Evolutionary conservation across 768 basidiomycete genomes (phyloP), one percentile per base, ranked within the genome.

Genomic region (Mycena galopus): DNA sequence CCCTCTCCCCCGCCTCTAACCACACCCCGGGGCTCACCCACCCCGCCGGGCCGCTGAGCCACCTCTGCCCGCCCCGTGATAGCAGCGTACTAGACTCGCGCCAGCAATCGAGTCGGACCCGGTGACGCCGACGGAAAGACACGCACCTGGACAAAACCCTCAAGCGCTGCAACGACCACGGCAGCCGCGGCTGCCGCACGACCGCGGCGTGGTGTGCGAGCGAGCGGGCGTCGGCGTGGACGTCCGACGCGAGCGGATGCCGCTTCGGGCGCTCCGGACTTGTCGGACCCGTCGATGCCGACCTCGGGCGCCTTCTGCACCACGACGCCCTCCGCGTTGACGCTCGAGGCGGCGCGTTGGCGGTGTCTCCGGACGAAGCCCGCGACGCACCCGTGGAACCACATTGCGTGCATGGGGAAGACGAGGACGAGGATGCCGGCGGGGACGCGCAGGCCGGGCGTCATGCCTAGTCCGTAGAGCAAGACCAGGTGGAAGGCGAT

Each of bases 301-400:
- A 53, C 25, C 11, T 19, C 17, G 17, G 42, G 42, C 17, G 42
- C 42, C 47, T n/a, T 23, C 47, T 50, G 11, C n/a, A 23, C n/a
- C 8, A 23, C 47, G 47, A 50, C n/a, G 47, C 3, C 7, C n/a
- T 50, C n/a, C n/a, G 9, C 21, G n/a, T 2, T 19, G 16, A 44
- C 4, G 42, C 14, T 7, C 2, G 17, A 12, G 5, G 16, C 42
- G 17, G 2, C 12, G 19, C 42, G 7, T 2, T 14, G 2, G 1
- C 16, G n/a, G 17, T 62, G 21, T 14, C 84, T 78, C 73, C 83
- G 82, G 42, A 86, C 35, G 71, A 89, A 86, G 1, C 88, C 88
- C 69, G 81, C 82, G 55, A 91, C 30, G 65, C 87, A 89, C 14
- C 86, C 86, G 2, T 73, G 62, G 79, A 91, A 90, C 90, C 90